Conservation (phyloP, 306 rosid genomes). For the Comarum palustre region DNA sequence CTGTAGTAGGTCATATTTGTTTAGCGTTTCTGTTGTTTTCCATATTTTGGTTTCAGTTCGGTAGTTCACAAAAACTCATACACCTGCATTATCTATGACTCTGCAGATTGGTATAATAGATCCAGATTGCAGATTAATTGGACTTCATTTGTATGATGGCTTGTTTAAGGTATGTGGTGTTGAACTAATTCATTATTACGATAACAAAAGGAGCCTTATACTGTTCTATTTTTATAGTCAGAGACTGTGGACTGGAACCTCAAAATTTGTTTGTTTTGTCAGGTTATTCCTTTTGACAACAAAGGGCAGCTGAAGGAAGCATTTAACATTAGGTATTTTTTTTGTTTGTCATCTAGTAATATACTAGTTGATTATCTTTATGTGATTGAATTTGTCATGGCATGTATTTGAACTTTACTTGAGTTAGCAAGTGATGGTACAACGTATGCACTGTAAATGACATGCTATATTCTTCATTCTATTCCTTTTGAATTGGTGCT, state of each 20-base stretch:
- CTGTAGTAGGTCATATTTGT: conserved; percentile 11
- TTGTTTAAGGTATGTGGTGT: conserved; percentile 68
- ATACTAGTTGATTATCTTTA: conserved; percentile 13
- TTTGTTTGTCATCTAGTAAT: conserved; percentile 11
- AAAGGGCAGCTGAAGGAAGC: conserved; percentile 99
- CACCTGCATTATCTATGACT: background rate
- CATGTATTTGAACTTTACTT: conserved; percentile 10
- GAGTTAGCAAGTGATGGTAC: conserved; percentile 7
- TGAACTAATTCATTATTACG: background rate
- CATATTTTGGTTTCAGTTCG: conserved; percentile 13
- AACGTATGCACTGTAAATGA: background rate
- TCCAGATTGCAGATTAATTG: conserved; percentile 95
- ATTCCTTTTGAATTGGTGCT: background rate
- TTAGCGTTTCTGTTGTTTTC: conserved; percentile 3
- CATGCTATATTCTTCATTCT: background rate
- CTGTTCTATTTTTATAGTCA: background rate
- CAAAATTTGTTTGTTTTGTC: conserved; percentile 27
- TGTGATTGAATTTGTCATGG: background rate
- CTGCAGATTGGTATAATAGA: conserved; percentile 96
- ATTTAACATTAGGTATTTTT: conserved; percentile 78
- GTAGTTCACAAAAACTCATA: conserved; percentile 9
- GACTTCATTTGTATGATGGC: conserved; percentile 96
- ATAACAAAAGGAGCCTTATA: background rate
- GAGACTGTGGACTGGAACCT: conserved; percentile 8
- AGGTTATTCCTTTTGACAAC: conserved; percentile 97